A percentile compares a stretch with the other conserved stretches of the same genome.
These are phyloP conservation scores for Scalesia atractyloides DNA, from an alignment of 129 eudicot species.

Conservation along the genomic window DNA sequence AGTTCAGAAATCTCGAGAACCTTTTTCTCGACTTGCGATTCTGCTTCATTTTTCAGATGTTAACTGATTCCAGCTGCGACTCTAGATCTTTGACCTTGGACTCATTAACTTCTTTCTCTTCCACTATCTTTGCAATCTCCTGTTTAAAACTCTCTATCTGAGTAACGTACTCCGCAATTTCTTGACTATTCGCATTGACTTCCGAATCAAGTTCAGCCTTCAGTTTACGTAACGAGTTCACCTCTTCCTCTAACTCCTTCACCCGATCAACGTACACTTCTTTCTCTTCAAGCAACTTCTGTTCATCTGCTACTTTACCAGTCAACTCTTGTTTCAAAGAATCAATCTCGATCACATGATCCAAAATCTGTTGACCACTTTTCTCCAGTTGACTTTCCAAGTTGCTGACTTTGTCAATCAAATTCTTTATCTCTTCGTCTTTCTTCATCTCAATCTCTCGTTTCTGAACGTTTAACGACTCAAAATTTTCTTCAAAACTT, in stretches of 20 bases:
- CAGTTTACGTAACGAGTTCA: slow-evolving; percentile 31
- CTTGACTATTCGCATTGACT: slow-evolving; percentile 30
- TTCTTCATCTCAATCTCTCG: slow-evolving; percentile 64
- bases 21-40: slow-evolving; percentile 34
- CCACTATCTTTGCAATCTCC: slow-evolving; percentile 45
- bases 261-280: slow-evolving; percentile 31
- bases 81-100: slow-evolving; percentile 45
- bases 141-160: slow-evolving; percentile 49
- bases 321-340: slow-evolving; percentile 57
- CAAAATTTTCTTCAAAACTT: slow-evolving; percentile 63
- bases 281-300: slow-evolving; percentile 56
- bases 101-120: slow-evolving; percentile 32
- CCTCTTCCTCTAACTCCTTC: slow-evolving; percentile 38
- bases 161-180: slow-evolving; percentile 43
- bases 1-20: slow-evolving; percentile 30
- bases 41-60: slow-evolving; percentile 36
- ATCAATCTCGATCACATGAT: slow-evolving; percentile 49
- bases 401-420: slow-evolving; percentile 45
- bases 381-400: slow-evolving; percentile 48
- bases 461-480: slow-evolving; percentile 47
- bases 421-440: slow-evolving; percentile 50
- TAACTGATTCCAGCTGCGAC: slow-evolving; percentile 29
- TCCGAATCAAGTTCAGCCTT: slow-evolving; percentile 50
- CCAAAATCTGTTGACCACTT: slow-evolving; percentile 51
- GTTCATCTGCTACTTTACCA: slow-evolving; percentile 45